Base-by-base conservation (phyloP, 2,329 filamentous ascomycete species). In the Hymenoscyphus albidus region DNA sequence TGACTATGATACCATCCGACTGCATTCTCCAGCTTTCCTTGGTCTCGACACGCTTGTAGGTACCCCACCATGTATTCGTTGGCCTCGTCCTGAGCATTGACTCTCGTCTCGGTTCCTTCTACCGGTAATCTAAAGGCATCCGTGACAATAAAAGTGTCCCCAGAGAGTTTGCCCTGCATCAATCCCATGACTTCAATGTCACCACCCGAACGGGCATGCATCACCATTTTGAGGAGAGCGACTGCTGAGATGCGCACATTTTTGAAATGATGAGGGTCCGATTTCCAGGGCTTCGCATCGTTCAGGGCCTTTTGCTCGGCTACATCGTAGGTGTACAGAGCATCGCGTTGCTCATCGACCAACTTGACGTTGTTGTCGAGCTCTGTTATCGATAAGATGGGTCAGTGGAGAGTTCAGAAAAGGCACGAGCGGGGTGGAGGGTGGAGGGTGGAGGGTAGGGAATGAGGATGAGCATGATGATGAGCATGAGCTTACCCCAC, bases 1-100 rank as follows among this genome's bases (percentile, higher is more conserved):
- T 99, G 95, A 71, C 89, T 94, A 79, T 99, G 95, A 78, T 99
- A 99, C 95, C 95, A 99, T 18, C 95, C 95, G 16, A 99, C 90
- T 0, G 92, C 91, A 76, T 99, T 98, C 78, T 99, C 95, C 76
- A 89, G 82, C 93, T 81, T 70, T 81, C 76, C 92, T 84, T 81
- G 91, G 74, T 93, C 88, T 65, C 94, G 85, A 71, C 89, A 90
- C 2, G 88, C 81, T 71, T 89, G 83, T 35, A 96, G 83, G 75
- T 96, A 98, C 70, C 91, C 86, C 62, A 97, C 88, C 82, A 98
- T 92, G 80, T 98, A 99, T 80, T 98, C 95, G 80, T 98, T 96
- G 62, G 94, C 95, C 72, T 98, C 93, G 70, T 90, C 89, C 74
- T 97, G 93, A 0, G 95, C 95, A 76, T 99, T 99, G 71, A 99